A percentile compares a stretch with the other conserved stretches of the same genome.
Conservation (phyloP, 1,284 basidiomycete genomes). For the Naganishia liquefaciens region DNA sequence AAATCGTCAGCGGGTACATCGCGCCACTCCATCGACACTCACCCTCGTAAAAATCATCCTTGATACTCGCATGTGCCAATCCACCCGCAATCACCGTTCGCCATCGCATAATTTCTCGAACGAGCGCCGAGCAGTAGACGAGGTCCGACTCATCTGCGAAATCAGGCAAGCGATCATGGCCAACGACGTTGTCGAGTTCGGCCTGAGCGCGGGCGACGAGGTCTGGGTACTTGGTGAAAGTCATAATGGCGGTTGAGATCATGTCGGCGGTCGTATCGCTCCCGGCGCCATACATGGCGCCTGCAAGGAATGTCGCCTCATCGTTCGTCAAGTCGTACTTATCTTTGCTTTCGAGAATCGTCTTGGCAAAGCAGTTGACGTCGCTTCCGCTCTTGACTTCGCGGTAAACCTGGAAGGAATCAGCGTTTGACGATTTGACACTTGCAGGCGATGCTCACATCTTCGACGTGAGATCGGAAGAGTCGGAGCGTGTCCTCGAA, state of each 20-base stretch:
- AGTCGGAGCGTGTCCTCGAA: constrained; percentile 39
- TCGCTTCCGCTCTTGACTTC: constrained; percentile 34
- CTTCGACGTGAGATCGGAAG: constrained; percentile 39
- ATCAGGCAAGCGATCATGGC: constrained; percentile 39
- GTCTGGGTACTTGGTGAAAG: constrained; percentile 34
- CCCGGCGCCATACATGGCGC: constrained; percentile 40
- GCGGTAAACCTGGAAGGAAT: constrained; percentile 19
- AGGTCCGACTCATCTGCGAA: constrained; percentile 44
- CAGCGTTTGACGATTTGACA: constrained; percentile 1
- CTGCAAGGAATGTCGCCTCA: constrained; percentile 42
- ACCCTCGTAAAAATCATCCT: constrained; percentile 45
- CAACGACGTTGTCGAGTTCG: constrained; percentile 46
- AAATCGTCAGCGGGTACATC: too few species aligned
- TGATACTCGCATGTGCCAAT: constrained; percentile 39
- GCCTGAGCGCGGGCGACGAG: constrained; percentile 37
- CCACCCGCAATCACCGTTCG: constrained; percentile 47
- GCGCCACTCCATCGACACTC: constrained; percentile 28
- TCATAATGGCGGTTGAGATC: constrained; percentile 37
- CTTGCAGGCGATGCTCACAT: constrained; percentile 19
- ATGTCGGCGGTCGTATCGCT: constrained; percentile 41
- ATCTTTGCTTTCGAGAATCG: constrained; percentile 38
- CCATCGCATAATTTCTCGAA: constrained; percentile 47
- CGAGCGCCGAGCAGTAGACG: constrained; percentile 43
- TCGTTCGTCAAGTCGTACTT: constrained; percentile 39
- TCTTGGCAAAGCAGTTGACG: constrained; percentile 41